phyloP scores from a whole-genome alignment of 108 stramenopile genomes.

The Parietichytrium sp. region DNA sequence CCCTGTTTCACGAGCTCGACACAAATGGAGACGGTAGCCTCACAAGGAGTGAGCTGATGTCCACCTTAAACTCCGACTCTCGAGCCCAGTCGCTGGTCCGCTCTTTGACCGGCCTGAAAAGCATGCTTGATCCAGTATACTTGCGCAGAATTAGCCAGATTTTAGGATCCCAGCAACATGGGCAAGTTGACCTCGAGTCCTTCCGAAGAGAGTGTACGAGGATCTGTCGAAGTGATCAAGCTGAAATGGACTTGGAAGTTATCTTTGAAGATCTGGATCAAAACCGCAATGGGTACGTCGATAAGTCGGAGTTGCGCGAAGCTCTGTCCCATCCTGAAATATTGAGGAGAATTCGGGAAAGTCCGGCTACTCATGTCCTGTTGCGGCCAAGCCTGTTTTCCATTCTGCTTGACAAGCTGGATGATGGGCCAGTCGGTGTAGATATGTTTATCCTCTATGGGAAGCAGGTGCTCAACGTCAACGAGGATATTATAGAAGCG shows the following conservation, averaged over 20 bases:
- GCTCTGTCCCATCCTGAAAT: not conserved
- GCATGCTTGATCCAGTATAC: no score
- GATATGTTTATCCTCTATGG: not conserved
- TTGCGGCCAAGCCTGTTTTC: not conserved
- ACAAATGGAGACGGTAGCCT: conserved; percentile 14
- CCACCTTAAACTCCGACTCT: no score
- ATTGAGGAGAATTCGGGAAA: not conserved
- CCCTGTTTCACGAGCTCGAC: not conserved
- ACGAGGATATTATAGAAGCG: not conserved
- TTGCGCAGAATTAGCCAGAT: no score
- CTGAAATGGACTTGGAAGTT: not conserved
- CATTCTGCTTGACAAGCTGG: not conserved
- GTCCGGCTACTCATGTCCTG: not conserved
- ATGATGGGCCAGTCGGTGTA: not conserved
- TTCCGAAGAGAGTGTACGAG: not conserved
- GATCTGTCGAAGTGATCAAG: not conserved
- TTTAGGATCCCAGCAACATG: no score
- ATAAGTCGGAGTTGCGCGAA: not conserved
- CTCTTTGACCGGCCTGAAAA: no score
- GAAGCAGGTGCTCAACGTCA: not conserved
- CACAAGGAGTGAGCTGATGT: not conserved
- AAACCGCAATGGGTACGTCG: not conserved
- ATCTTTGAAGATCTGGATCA: not conserved
- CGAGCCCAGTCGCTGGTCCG: no score
- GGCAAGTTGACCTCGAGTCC: not conserved